These are phyloP conservation scores for Syncephalastrum sp. DNA, from an alignment of 371 early-diverging fungal species.

Conservation along the genomic window DNA sequence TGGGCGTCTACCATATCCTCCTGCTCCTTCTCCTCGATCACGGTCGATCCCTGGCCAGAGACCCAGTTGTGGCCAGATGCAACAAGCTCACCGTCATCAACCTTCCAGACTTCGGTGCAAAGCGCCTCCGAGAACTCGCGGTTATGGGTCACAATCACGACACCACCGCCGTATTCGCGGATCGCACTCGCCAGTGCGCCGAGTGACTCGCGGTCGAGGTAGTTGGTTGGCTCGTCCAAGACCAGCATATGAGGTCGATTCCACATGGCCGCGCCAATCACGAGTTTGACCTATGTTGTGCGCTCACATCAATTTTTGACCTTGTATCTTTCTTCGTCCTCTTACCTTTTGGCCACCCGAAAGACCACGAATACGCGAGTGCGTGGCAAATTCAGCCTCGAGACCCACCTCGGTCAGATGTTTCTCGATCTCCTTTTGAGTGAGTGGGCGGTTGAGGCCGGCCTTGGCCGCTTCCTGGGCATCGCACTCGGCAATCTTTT, in stretches of 20 bases:
- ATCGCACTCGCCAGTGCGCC: conserved; percentile 69
- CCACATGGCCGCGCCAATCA: conserved; percentile 82
- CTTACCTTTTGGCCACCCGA: conserved; percentile 89
- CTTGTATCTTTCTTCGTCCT: conserved; percentile 6
- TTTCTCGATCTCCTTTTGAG: conserved; percentile 64
- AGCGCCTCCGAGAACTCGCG: conserved; percentile 65
- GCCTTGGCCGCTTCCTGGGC: conserved; percentile 62
- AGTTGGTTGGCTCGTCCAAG: conserved; percentile 87
- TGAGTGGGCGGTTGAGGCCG: conserved; percentile 60
- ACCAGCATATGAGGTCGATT: conserved; percentile 83
- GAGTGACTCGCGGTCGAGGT: conserved; percentile 73
- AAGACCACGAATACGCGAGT: conserved; percentile 78
- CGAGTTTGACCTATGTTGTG: conserved; percentile 57
- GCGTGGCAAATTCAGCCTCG: conserved; percentile 71
- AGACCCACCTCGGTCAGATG: conserved; percentile 67
- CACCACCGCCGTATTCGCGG: conserved; percentile 67
- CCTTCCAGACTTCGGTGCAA: conserved; percentile 70
- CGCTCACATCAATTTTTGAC: too few species aligned
- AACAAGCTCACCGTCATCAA: conserved; percentile 61
- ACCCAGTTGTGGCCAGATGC: conserved; percentile 53
- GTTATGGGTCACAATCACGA: conserved; percentile 75
- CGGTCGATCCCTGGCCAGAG: conserved; percentile 35
- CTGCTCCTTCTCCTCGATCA: conserved; percentile 29
- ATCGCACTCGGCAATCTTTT: conserved; percentile 62
- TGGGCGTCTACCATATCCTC: conserved; percentile 43